Evolutionary conservation across 257 asterid genomes (phyloP), one percentile per base, ranked within the genome.

Genomic region (Gentiana dahurica): DNA sequence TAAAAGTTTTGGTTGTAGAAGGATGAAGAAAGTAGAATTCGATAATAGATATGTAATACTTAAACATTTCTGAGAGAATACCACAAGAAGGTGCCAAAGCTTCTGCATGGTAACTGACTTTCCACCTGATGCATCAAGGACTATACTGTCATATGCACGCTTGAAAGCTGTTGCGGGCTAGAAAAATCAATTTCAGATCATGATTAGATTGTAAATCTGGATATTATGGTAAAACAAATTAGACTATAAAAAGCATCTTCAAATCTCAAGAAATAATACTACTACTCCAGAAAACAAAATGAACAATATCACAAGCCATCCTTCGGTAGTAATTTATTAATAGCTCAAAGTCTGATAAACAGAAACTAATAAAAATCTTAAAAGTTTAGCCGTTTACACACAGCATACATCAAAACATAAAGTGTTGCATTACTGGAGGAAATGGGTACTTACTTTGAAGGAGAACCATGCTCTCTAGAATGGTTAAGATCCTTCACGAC

Each of bases 121-220:
- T 62, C 84, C 78, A 56, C 94, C 95, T 69, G 87, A 74, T 58
- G 82, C 55, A 62, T 83, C 94, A 57, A 92, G 74, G 47, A 77
- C 83, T 73, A 88, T 73, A 69, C 77, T 75, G 58, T 92, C 98
- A 63, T 83, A 81, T 1, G 93, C 97, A 72, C 58, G 76, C 69
- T 65, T 85, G 81, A 88, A 88, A 69, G 93, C 82, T 69, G 86
- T 74, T 59, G 97, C 97, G 67, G 97, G 94, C 98, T 92, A 84
- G 60, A 55, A 66, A 71, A 41, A 59, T 11, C 57, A 59, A 62
- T 71, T 36, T 53, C 24, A 24, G 24, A 24, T 24, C 24, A 24
- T 24, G 24, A 24, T 24, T 24, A 24, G 24, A 24, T 24, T 0
- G 46, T 10, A 41, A 41, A 41, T 5, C 9, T 41, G 3, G 46